Percentiles rank a stretch among this genome's conserved stretches.
Evolutionary conservation across 768 basidiomycete species (phyloP).

Genomic region (Antrodiella citrinella): DNA sequence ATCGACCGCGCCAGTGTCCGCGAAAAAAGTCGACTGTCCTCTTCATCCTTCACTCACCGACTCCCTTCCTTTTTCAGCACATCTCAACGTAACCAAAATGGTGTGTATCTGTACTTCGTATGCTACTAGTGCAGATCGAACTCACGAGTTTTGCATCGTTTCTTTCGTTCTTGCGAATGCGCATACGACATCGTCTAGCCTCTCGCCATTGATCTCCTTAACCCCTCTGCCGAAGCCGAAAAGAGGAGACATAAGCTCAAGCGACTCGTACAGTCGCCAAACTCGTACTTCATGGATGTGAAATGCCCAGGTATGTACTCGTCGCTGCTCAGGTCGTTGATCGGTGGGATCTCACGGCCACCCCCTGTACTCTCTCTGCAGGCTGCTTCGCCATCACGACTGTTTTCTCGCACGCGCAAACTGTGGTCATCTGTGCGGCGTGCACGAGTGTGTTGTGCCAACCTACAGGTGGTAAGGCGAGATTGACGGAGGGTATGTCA

Average conservation of each 20-base stretch:
- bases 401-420: constrained; percentile 99
- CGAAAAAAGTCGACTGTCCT: constrained; percentile 15
- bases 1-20: constrained; percentile 14
- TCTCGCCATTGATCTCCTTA: constrained; percentile 96
- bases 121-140: background rate
- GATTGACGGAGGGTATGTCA: constrained; percentile 88
- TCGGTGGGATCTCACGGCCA: background rate
- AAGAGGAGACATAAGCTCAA: constrained; percentile 96
- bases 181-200: constrained; percentile 40
- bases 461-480: constrained; percentile 96
- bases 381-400: constrained; percentile 94
- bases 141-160: background rate
- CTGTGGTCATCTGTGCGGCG: constrained; percentile 87
- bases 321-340: background rate
- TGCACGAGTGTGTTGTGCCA: constrained; percentile 96
- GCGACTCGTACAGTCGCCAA: constrained; percentile 95
- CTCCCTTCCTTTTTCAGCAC: constrained; percentile 5
- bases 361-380: constrained; percentile 23
- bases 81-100: constrained; percentile 16
- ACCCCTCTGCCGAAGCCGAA: constrained; percentile 85
- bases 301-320: constrained; percentile 81
- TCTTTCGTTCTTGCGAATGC: background rate
- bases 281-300: constrained; percentile 99
- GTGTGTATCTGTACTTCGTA: constrained; percentile 10
- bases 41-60: constrained; percentile 11